phyloP scores from a whole-genome alignment of 148 eudicot species.

The Drosera capensis region DNA sequence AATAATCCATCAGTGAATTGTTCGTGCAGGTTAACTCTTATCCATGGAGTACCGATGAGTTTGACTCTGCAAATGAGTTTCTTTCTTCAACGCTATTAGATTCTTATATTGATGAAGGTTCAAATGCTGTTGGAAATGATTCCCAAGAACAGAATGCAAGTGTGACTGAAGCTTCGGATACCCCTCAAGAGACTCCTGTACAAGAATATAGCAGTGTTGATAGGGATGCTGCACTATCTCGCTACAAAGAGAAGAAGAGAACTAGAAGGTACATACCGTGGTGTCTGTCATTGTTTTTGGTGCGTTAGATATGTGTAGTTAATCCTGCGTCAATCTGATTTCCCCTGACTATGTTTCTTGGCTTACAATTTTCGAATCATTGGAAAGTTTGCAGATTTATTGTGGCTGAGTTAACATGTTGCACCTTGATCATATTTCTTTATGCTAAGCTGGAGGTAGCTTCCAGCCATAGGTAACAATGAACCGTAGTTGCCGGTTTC shows the following conservation, averaged over 20 bases:
- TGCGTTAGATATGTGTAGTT: too few relatives aligned
- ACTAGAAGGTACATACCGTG: constrained; percentile 69
- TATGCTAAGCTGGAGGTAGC: too few relatives aligned
- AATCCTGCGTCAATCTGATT: too few relatives aligned
- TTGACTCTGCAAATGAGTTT: constrained; percentile 21
- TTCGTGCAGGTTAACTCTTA: constrained; percentile 31
- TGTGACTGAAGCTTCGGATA: constrained; percentile 13
- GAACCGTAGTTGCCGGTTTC: too few relatives aligned
- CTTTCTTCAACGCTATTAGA: constrained; percentile 19
- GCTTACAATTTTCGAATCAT: too few relatives aligned
- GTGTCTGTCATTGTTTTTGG: too few relatives aligned
- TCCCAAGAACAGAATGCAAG: constrained; percentile 10
- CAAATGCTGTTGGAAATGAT: constrained; percentile 17
- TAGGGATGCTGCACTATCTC: constrained; percentile 53
- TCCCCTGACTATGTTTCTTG: too few relatives aligned
- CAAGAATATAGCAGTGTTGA: constrained; percentile 45
- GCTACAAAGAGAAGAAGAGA: constrained; percentile 85
- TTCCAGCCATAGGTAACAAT: too few relatives aligned
- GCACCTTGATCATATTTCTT: too few relatives aligned
- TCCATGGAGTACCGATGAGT: constrained; percentile 12
- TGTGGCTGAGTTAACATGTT: too few relatives aligned
- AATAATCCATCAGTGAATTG: not conserved
- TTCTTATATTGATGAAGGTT: constrained; percentile 28
- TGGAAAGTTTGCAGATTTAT: too few relatives aligned
- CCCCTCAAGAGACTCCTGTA: constrained; percentile 20